These are phyloP conservation scores for Alternaria ethzedia DNA, from an alignment of 2,329 filamentous ascomycete species.

Conservation along the genomic window DNA sequence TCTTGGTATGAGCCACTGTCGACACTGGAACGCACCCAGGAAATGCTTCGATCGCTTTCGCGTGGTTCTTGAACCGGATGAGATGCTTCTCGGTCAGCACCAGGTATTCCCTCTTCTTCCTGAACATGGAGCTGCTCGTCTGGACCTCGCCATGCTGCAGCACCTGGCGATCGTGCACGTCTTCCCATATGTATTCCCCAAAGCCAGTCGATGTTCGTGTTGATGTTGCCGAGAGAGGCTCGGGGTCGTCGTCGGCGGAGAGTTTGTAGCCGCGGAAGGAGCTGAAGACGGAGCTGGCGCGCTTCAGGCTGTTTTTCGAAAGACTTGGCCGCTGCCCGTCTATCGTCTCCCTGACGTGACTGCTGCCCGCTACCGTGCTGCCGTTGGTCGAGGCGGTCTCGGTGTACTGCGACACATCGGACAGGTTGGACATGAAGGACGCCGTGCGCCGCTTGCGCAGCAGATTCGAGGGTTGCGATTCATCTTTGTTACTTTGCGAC, in stretches of 20 bases:
- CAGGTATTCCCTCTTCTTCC: conserved; percentile 75
- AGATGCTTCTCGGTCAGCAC: conserved; percentile 74
- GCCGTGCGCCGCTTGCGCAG: conserved; percentile 48
- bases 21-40: conserved; percentile 41
- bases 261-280: conserved; percentile 62
- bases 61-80: conserved; percentile 71
- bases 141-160: conserved; percentile 74
- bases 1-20: not conserved
- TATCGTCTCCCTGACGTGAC: conserved; percentile 16
- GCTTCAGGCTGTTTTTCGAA: conserved; percentile 33
- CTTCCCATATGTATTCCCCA: conserved; percentile 49
- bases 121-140: conserved; percentile 71
- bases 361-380: conserved; percentile 11
- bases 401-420: conserved; percentile 31
- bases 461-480: conserved; percentile 44
- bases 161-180: conserved; percentile 52
- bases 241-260: conserved; percentile 58
- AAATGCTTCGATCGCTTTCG: conserved; percentile 70
- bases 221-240: conserved; percentile 56
- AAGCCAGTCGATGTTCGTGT: conserved; percentile 54
- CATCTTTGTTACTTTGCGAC: conserved; percentile 38
- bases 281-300: conserved; percentile 61
- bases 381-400: conserved; percentile 26
- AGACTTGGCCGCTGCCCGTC: conserved; percentile 21
- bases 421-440: conserved; percentile 45